A percentile compares a stretch with the other conserved stretches of the same genome.
phyloP scores from a whole-genome alignment of 2,329 filamentous ascomycete genomes.

The Penicillium sclerotigenum region DNA sequence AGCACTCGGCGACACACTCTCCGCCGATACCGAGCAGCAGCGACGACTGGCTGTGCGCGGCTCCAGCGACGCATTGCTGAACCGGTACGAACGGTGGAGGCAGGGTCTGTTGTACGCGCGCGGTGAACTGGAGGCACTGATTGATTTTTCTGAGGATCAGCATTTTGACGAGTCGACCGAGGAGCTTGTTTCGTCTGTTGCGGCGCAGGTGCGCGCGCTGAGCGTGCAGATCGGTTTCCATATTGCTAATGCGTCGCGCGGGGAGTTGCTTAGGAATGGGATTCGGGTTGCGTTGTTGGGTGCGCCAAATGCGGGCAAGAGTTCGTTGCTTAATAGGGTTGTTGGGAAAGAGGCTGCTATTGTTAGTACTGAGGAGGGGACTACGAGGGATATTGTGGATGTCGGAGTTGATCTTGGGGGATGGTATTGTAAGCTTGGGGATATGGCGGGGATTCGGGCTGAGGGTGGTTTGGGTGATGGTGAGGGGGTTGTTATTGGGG shows the following conservation, averaged over 20 bases:
- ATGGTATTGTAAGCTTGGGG: slow-evolving; percentile 88
- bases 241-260: slow-evolving; percentile 72
- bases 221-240: slow-evolving; percentile 64
- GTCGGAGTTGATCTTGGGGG: slow-evolving; percentile 84
- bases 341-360: slow-evolving; percentile 93
- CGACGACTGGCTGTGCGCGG: slow-evolving; percentile 80
- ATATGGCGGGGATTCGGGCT: slow-evolving; percentile 82
- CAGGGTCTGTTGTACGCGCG: slow-evolving; percentile 72
- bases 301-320: slow-evolving; percentile 92
- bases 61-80: slow-evolving; percentile 65
- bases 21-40: slow-evolving; percentile 84
- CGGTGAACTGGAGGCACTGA: slow-evolving; percentile 89
- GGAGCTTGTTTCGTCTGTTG: slow-evolving; percentile 68
- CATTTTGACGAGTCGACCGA: slow-evolving; percentile 86
- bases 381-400: slow-evolving; percentile 90
- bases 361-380: slow-evolving; percentile 87
- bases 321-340: slow-evolving; percentile 83
- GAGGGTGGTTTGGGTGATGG: slow-evolving; percentile 17
- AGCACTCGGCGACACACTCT: slow-evolving; percentile 59
- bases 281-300: slow-evolving; percentile 84
- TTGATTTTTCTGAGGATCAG: slow-evolving; percentile 96
- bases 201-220: slow-evolving; percentile 60
- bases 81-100: slow-evolving; percentile 81
- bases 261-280: slow-evolving; percentile 78
- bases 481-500: slow-evolving; percentile 54